phyloP scores from a whole-genome alignment of 352 stramenopile species.

The Pythium aphanidermatum region DNA sequence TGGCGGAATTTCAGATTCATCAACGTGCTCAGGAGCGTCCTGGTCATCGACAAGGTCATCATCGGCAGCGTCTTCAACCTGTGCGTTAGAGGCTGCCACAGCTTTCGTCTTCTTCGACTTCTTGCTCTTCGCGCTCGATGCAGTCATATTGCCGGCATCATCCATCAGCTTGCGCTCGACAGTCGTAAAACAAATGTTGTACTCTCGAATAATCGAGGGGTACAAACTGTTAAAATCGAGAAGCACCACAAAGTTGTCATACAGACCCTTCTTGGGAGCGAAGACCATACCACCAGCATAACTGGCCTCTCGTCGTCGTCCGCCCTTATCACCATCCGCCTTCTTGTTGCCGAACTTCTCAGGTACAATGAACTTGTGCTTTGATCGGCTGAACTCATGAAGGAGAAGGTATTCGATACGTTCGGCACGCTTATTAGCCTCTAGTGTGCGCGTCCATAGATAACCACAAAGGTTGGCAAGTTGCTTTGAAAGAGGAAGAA shows the following conservation, averaged over 20 bases:
- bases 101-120: slow-evolving; percentile 41
- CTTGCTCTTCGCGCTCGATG: slow-evolving; percentile 16
- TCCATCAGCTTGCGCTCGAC: slow-evolving; percentile 87
- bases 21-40: slow-evolving; percentile 44
- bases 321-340: slow-evolving; percentile 53
- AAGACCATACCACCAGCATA: slow-evolving; percentile 99
- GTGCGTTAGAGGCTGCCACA: slow-evolving; percentile 36
- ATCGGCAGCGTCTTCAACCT: slow-evolving; percentile 54
- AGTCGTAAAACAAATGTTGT: slow-evolving; percentile 99
- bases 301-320: slow-evolving; percentile 73
- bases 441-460: slow-evolving; percentile 95
- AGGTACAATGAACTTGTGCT: slow-evolving; percentile 97
- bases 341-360: slow-evolving; percentile 89
- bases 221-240: slow-evolving; percentile 99
- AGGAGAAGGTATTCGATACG: slow-evolving; percentile 99
- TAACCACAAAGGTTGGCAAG: slow-evolving; percentile 98
- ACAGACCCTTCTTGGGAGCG: slow-evolving; percentile 98
- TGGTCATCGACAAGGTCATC: slow-evolving; percentile 75
- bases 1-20: slow-evolving; percentile 85
- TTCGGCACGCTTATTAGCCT: slow-evolving; percentile 96
- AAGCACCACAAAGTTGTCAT: slow-evolving; percentile 99
- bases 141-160: slow-evolving; percentile 24
- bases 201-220: slow-evolving; percentile 99
- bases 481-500: slow-evolving; percentile 98
- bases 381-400: slow-evolving; percentile 94